Base-by-base conservation (phyloP, 1,139 yeast species). In the Candida mesenterica region DNA sequence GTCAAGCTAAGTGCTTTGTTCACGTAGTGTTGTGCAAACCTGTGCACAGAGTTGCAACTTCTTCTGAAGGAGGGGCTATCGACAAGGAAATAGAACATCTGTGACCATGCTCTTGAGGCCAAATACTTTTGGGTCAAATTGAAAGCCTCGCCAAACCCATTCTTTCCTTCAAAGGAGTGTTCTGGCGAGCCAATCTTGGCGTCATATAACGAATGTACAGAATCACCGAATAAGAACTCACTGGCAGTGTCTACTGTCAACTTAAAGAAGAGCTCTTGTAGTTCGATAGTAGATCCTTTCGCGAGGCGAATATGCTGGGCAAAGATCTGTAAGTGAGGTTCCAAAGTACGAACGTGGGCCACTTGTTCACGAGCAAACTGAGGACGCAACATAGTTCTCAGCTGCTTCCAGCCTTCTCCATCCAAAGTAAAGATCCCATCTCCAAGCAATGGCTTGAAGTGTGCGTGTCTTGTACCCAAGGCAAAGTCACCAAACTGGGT, bases 151-250 rank as follows among this genome's bases (percentile, higher is more conserved):
- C 72, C 70, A 47, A 75, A 74, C n/a, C 60, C 63, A 15, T 50
- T 45, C 36, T 61, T 65, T 10, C 64, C 63, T 25, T 56, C 61
- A 37, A 55, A 42, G 12, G 36, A 40, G 15, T 46, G 48, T 7
- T 34, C 39, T 10, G 25, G 26, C 3, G 30, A n/a, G 34, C 45
- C 44, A 31, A 57, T 45, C 3, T 47, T 39, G 9, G 52, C 58
- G 37, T 59, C 62, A 29, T 55, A 49, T 37, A 74, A 61, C n/a
- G 68, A 57, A 34, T 62, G 61, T 8, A 70, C 72, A 7, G 76
- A 65, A 46, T 70, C 75, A 8, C 82, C 82, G 55, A 77, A 76
- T 44, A 77, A 59, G 47, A 75, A 75, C 52, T 77, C 81, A n/a
- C 80, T 71, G 5, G 82, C 74, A 15, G 78, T 67, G 49, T 77